A percentile compares a stretch with the other conserved stretches of the same genome.
phyloP scores from a whole-genome alignment of 2,329 filamentous ascomycete genomes.

The Pestalotiopsis sp. region DNA sequence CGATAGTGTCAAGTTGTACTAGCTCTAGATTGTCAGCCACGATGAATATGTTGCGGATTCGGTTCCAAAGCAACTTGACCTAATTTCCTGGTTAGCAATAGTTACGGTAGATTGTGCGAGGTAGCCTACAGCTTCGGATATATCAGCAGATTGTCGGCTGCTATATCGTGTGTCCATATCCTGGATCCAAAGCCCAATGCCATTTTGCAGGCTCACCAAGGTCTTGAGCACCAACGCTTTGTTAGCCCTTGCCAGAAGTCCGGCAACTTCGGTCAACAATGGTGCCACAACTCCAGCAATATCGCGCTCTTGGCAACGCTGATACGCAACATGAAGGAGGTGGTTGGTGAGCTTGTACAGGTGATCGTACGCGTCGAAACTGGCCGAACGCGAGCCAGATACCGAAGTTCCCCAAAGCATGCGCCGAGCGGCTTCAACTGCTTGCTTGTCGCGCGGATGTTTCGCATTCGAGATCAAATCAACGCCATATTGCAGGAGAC shows the following conservation, averaged over 20 bases:
- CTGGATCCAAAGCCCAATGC: constrained; percentile 65
- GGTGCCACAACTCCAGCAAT: constrained; percentile 37
- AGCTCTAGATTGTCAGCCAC: constrained; percentile 38
- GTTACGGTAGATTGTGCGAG: not conserved
- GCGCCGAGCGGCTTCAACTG: constrained; percentile 66
- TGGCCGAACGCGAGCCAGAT: constrained; percentile 40
- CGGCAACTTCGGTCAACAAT: constrained; percentile 57
- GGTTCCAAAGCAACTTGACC: constrained; percentile 54
- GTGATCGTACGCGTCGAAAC: constrained; percentile 65
- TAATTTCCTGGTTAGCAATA: constrained; percentile 35
- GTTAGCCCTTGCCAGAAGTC: constrained; percentile 54
- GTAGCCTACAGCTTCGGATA: constrained; percentile 48
- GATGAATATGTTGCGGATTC: constrained; percentile 43
- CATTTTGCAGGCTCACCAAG: constrained; percentile 63
- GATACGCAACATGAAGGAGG: constrained; percentile 59
- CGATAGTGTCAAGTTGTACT: constrained; percentile 54
- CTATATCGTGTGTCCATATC: constrained; percentile 52
- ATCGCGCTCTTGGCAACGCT: constrained; percentile 40
- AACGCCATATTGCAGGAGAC: constrained; percentile 37
- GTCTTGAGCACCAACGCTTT: constrained; percentile 54
- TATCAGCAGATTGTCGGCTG: constrained; percentile 40
- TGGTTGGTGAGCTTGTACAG: constrained; percentile 64
- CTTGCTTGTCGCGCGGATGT: constrained; percentile 62
- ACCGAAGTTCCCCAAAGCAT: constrained; percentile 65
- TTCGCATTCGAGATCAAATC: constrained; percentile 49